Evolutionary conservation across 768 basidiomycete species (phyloP).

Genomic region (Russula vinacea): DNA sequence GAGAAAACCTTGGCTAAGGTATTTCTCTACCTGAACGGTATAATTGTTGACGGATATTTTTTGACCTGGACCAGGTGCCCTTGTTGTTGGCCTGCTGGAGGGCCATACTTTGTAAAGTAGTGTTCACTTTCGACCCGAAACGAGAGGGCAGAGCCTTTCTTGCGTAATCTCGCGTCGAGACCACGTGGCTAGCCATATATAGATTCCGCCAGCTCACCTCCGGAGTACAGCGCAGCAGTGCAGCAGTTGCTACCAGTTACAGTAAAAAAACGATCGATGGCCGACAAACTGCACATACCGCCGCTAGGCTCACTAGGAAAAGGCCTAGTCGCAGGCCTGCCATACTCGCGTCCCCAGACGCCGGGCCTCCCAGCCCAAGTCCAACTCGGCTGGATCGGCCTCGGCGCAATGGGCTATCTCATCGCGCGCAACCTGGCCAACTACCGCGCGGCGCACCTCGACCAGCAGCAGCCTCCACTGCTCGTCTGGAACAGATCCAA

Average conservation of each 20-base stretch:
- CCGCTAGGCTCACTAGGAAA: slow-evolving; percentile 25
- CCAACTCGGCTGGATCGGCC: slow-evolving; percentile 49
- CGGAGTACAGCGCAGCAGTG: too few species aligned
- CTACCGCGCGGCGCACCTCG: slow-evolving; percentile 41
- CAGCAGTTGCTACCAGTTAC: background rate
- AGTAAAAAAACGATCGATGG: slow-evolving; percentile 16
- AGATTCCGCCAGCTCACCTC: too few species aligned
- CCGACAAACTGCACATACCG: slow-evolving; percentile 9
- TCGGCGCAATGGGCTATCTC: slow-evolving; percentile 67
- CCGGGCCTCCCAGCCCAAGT: slow-evolving; percentile 38
- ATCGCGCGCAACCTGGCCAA: slow-evolving; percentile 82
- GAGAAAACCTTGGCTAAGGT: slow-evolving; percentile 84
- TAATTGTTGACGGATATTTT: slow-evolving; percentile 87
- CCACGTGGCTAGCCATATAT: slow-evolving; percentile 18
- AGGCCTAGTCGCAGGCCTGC: slow-evolving; percentile 32
- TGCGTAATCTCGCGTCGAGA: slow-evolving; percentile 16
- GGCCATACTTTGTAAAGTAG: slow-evolving; percentile 43
- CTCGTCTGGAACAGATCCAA: slow-evolving; percentile 74
- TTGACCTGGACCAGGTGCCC: slow-evolving; percentile 79
- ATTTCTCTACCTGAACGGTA: slow-evolving; percentile 88
- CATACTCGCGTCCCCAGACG: slow-evolving; percentile 60
- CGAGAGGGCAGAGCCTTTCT: slow-evolving; percentile 11
- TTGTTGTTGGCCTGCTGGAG: slow-evolving; percentile 53
- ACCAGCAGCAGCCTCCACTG: slow-evolving; percentile 48
- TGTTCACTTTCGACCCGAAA: slow-evolving; percentile 1